Evolutionary conservation across 2,329 filamentous ascomycete species (phyloP), one percentile per base, ranked within the genome.

Genomic region (Tetracladium maxilliforme): DNA sequence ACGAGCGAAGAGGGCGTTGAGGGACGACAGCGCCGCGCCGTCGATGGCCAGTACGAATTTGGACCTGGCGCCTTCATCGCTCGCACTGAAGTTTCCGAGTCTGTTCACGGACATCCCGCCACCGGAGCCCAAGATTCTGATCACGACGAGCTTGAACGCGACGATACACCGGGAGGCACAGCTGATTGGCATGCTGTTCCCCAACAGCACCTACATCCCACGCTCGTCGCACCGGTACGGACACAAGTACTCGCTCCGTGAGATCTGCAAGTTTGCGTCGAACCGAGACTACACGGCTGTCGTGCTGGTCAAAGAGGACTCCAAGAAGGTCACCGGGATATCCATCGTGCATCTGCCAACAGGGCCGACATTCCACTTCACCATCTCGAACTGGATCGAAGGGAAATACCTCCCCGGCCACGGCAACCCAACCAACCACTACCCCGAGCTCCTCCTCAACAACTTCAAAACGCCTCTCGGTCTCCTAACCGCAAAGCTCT

Each of bases 391-490:
- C 44, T 98, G 84, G 77, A 64, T 92, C 18, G 81, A 92, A 39
- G 82, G 82, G 25, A 81, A 78, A 45, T 81, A 80, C 35, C 63
- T 98, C 10, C 83, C 84, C 0, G 86, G 87, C 3, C 87, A 98
- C 47, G 90, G 52, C 25, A 87, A 86, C 37, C 70, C 84, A 0
- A 94, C 87, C 2, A 78, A 81, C 24, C 86, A 94, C 53, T 83
- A 82, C 43, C 84, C 86, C 2, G 87, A 94, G 51, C 61, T 94
- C 15, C 65, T 92, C 18, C 63, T 94, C 25, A 95, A 95, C 52
- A 87, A 90, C 47, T 98, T 98, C 61, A 78, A 80, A 41, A 98
- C 90, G 0, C 83, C 87, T 0, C 64, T 98, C 3, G 90, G 90
- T 53, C 61, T 93, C 7, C 58, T 95, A 19, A 83, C 86, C 0